Percentiles rank a stretch among this genome's conserved stretches.
phyloP scores from a whole-genome alignment of 2,329 filamentous ascomycete species.

The Karstenula rhodostoma region DNA sequence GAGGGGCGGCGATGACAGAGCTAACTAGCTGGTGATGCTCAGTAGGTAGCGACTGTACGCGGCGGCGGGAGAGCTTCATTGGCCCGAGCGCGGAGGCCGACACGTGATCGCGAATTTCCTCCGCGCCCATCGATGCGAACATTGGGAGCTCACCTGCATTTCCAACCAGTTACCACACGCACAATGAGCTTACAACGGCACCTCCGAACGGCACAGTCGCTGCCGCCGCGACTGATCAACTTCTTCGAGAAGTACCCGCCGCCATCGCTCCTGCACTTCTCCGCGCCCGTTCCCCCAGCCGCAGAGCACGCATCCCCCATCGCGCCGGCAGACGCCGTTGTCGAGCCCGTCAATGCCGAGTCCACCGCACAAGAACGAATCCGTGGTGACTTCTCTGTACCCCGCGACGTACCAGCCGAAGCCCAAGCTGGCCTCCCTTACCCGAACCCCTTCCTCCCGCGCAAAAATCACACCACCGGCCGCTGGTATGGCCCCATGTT shows the following conservation, averaged over 20 bases:
- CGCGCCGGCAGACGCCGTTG: slow-evolving; percentile 49
- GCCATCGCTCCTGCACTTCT: slow-evolving; percentile 54
- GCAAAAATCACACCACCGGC: slow-evolving; percentile 79
- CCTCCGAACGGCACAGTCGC: slow-evolving; percentile 69
- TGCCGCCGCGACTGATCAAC: slow-evolving; percentile 79
- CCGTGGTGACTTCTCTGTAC: slow-evolving; percentile 17
- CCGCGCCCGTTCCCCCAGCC: slow-evolving; percentile 27
- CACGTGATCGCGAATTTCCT: slow-evolving; percentile 27
- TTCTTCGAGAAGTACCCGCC: slow-evolving; percentile 94
- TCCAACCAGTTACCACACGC: slow-evolving; percentile 19
- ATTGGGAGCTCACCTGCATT: slow-evolving; percentile 5
- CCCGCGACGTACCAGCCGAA: slow-evolving; percentile 22
- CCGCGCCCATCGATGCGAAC: slow-evolving; percentile 9
- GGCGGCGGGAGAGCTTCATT: background rate
- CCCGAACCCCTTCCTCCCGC: slow-evolving; percentile 82
- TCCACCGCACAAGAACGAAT: slow-evolving; percentile 31
- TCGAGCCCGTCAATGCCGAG: slow-evolving; percentile 44
- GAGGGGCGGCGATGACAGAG: slow-evolving; percentile 22
- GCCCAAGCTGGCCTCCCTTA: slow-evolving; percentile 56
- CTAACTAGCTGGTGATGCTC: slow-evolving; percentile 24
- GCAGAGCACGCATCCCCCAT: slow-evolving; percentile 33
- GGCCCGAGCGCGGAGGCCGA: slow-evolving; percentile 12
- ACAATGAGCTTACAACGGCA: slow-evolving; percentile 44
- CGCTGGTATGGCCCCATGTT: slow-evolving; percentile 84
- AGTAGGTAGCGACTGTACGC: slow-evolving; percentile 29